Evolutionary conservation across 1,139 yeast genomes (phyloP).

Genomic region (Yamadazyma oceani): DNA sequence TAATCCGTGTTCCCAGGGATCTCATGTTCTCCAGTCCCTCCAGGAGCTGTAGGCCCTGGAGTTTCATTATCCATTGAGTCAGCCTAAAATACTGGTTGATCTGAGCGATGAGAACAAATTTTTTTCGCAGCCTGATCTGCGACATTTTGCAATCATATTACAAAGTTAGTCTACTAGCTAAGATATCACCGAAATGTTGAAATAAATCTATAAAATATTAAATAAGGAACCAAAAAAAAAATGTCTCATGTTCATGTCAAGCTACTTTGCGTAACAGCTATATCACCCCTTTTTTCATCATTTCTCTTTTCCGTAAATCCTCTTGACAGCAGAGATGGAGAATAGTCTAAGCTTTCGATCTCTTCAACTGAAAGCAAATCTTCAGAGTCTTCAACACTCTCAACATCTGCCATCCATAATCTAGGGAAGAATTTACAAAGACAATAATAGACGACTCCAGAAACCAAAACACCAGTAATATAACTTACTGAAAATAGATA

Average conservation of each 20-base stretch:
- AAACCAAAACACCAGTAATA: slow-evolving; percentile 7
- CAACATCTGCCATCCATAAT: slow-evolving; percentile 15
- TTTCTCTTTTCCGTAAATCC: neutral
- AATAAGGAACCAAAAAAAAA: too few relatives aligned
- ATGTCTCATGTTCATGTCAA: too few relatives aligned
- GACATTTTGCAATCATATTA: too few relatives aligned
- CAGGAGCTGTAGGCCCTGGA: neutral
- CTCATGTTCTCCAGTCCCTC: neutral
- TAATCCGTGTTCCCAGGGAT: neutral
- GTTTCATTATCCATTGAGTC: neutral
- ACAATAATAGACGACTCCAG: slow-evolving; percentile 10
- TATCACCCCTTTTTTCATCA: neutral
- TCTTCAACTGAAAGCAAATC: slow-evolving; percentile 2
- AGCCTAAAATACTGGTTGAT: too few relatives aligned
- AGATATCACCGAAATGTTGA: too few relatives aligned
- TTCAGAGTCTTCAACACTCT: slow-evolving; percentile 9
- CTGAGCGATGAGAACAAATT: neutral
- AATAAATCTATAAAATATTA: too few relatives aligned
- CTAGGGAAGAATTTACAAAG: slow-evolving; percentile 11
- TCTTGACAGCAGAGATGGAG: neutral
- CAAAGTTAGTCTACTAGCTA: neutral
- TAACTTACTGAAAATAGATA: slow-evolving; percentile 13
- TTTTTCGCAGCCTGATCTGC: neutral
- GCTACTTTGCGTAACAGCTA: slow-evolving; percentile 2
- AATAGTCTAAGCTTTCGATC: neutral